Percentiles rank a stretch among this genome's conserved stretches.
phyloP scores from a whole-genome alignment of 2,329 filamentous ascomycete genomes.

The Colletotrichum navitas region DNA sequence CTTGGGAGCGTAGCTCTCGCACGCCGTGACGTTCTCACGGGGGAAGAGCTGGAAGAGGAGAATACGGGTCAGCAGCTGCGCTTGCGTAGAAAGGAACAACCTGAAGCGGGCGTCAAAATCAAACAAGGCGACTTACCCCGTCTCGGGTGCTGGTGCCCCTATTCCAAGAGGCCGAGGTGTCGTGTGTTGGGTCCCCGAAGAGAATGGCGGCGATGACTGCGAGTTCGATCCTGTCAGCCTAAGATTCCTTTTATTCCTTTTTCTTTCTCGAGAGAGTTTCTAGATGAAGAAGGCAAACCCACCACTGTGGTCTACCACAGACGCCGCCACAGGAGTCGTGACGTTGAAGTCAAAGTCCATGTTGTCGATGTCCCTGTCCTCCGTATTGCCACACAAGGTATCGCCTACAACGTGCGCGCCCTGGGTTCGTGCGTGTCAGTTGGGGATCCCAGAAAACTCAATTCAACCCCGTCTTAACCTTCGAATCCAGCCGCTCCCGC shows the following conservation, averaged over 20 bases:
- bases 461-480: background rate
- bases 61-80: background rate
- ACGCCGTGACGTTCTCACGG: constrained; percentile 52
- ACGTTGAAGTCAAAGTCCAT: constrained; percentile 41
- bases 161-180: constrained; percentile 52
- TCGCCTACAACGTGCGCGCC: constrained; percentile 56
- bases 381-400: constrained; percentile 53
- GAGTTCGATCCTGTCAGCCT: constrained; percentile 34
- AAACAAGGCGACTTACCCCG: constrained; percentile 51
- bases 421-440: constrained; percentile 44
- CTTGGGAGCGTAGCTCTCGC: constrained; percentile 52
- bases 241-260: no score
- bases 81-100: background rate
- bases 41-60: constrained; percentile 50
- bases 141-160: constrained; percentile 53
- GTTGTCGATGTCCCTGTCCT: constrained; percentile 41
- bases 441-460: background rate
- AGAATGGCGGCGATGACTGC: constrained; percentile 57
- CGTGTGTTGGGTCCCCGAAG: constrained; percentile 58
- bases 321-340: constrained; percentile 45
- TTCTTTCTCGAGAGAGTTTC: background rate
- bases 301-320: constrained; percentile 52
- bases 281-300: constrained; percentile 30
- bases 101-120: background rate
- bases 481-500: background rate